These are phyloP conservation scores for Berberis thunbergii DNA, from an alignment of 164 flowering plant species.

Conservation along the genomic window DNA sequence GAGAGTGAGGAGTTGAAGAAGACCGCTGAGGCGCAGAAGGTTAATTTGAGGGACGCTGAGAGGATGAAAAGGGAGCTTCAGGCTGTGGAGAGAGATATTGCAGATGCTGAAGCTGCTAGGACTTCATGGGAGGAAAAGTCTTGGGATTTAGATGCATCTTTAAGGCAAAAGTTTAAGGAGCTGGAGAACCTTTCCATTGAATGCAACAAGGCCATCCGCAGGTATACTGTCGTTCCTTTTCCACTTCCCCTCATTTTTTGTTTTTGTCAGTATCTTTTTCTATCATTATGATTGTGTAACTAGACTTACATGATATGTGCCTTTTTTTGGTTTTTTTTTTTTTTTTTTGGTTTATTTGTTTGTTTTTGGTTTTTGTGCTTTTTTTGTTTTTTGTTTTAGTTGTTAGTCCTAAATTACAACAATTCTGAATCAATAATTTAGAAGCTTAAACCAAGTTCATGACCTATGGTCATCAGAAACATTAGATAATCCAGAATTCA, in stretches of 20 bases:
- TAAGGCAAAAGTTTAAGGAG: conserved; percentile 58
- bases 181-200: conserved; percentile 56
- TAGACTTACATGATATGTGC: background rate
- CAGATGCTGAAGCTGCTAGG: conserved; percentile 59
- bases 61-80: conserved; percentile 89
- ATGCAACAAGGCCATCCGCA: conserved; percentile 66
- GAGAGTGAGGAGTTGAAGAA: conserved; percentile 82
- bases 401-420: background rate
- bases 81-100: conserved; percentile 77
- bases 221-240: conserved; percentile 17
- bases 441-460: no score
- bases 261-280: background rate
- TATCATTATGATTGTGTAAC: background rate
- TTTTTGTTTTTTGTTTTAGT: background rate
- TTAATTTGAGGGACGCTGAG: conserved; percentile 79
- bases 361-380: background rate
- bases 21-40: conserved; percentile 52
- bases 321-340: background rate
- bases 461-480: no score
- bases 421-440: no score
- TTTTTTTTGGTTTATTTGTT: background rate
- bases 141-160: conserved; percentile 56
- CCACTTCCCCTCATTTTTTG: background rate
- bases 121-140: conserved; percentile 76
- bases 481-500: no score